Base-by-base conservation (phyloP, 495 filamentous ascomycete genomes). In the Wilcoxina mikolae region DNA sequence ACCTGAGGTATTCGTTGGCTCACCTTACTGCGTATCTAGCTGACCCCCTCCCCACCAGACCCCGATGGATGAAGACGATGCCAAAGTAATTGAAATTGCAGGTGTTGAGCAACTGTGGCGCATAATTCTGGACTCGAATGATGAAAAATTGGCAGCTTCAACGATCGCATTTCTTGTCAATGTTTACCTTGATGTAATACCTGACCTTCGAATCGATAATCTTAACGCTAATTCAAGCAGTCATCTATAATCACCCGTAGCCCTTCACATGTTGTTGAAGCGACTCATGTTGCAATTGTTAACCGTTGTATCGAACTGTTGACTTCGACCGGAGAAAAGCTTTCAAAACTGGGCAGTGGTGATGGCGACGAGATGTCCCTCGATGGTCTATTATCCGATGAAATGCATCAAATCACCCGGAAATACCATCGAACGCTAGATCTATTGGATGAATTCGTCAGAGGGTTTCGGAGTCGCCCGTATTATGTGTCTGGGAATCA, bases 61-160 rank as follows among this genome's bases (percentile, higher is more conserved):
- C 46, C 3, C 24, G 23, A 12, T 29, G 12, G 15, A 12, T 29
- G 12, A 27, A 75, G 79, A 4, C 77, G 57, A 59, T 47, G 47
- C 49, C 25, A 45, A 42, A 28, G 55, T 60, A 10, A 69, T 80
- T 20, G 61, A 72, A 12, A 73, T 83, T 48, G 71, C 75, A 17
- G 83, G 81, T 7, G 73, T 85, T 47, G 85, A 91, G 50, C 74
- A 85, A 39, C 71, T 95, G 45, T 96, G 90, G 90, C 78, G 76
- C 15, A 79, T 94, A 61, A 80, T 90, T 17, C 64, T 95, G 45
- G 79, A 74, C 18, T 80, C 85, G 11, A 79, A 78, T 2, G 70
- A 74, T n/a, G 74, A 76, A 42, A 81, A 77, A 0, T 80, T 93
- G 45, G 87, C 86, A 57, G 68, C 73, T 3, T 68, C 74, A 42